Base-by-base conservation (phyloP, 768 basidiomycete genomes). In the Suillus lakei region DNA sequence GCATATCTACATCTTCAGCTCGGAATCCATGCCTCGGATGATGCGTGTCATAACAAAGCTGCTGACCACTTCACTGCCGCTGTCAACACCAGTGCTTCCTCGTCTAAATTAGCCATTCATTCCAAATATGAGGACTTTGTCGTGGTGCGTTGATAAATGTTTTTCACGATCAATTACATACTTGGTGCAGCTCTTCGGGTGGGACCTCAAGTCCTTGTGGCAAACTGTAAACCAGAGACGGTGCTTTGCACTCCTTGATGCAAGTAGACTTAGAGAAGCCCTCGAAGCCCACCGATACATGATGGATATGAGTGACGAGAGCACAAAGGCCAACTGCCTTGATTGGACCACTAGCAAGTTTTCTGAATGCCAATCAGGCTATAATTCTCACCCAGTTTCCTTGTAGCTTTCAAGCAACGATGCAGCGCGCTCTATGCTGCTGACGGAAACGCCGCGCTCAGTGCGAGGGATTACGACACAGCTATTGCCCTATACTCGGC, bases 111-210 rank as follows among this genome's bases (percentile, higher is more conserved):
- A 32, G 53, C 53, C 28, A 54, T 54, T 32, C 30, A 54, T 54
- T 54, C 30, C 18, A 54, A 3, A 32, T 54, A 54, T 12, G 30
- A 54, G 10, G 53, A 54, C 21, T 32, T 54, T 32, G 53, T 54
- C 5, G 53, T 54, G 53, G 53, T 54, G 53, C 30, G 53, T 54
- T 54, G 51, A 53, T 50, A 51, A 32, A 53, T 53, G 2, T 5
- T 21, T 32, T 30, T 51, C 50, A 51, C 16, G 50, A 51, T 28
- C 28, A 51, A 53, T 30, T 8, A 12, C 9, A 32, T 53, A 0
- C 53, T 54, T 32, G 30, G 21, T 32, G 30, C 53, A 54, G 53
- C 53, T 54, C 21, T 54, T 54, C 5, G 53, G 53, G 21, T 54
- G 53, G 53, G 30, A 54, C 30, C 53, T 54, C 21, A 32, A 32